phyloP scores from a whole-genome alignment of 164 flowering plant species.

The Brasenia schreberi region DNA sequence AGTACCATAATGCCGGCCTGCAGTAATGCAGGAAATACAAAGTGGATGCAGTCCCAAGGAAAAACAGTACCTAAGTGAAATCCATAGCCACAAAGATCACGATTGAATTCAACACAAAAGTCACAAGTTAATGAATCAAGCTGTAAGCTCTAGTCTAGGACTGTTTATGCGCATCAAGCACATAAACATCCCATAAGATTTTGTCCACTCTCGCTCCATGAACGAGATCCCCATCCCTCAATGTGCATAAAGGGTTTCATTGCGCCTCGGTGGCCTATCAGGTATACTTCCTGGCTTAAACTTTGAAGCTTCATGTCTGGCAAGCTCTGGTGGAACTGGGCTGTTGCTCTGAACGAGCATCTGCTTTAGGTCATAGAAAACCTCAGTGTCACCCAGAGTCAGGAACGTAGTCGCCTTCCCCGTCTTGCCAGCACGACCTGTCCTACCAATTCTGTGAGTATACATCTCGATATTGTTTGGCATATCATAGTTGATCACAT shows the following conservation, averaged over 20 bases:
- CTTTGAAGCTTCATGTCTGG: conserved; percentile 83
- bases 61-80: neutral
- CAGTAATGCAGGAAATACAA: neutral
- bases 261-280: conserved; percentile 79
- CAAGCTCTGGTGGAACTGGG: conserved; percentile 83
- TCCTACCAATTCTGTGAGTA: conserved; percentile 86
- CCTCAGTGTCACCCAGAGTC: conserved; percentile 73
- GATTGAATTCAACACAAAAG: neutral
- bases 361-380: conserved; percentile 87
- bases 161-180: neutral
- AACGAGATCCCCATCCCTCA: conserved; percentile 13
- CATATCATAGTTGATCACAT: conserved; percentile 83
- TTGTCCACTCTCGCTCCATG: neutral
- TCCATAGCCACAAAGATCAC: neutral
- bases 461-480: conserved; percentile 74
- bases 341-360: conserved; percentile 83
- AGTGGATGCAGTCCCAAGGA: neutral
- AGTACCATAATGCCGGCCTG: neutral
- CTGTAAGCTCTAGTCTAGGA: neutral
- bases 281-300: conserved; percentile 83
- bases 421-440: conserved; percentile 93
- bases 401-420: conserved; percentile 87
- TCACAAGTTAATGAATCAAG: neutral
- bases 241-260: conserved; percentile 74
- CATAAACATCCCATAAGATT: neutral